phyloP scores from a whole-genome alignment of 148 eudicot species.

The Cornus kousa region DNA sequence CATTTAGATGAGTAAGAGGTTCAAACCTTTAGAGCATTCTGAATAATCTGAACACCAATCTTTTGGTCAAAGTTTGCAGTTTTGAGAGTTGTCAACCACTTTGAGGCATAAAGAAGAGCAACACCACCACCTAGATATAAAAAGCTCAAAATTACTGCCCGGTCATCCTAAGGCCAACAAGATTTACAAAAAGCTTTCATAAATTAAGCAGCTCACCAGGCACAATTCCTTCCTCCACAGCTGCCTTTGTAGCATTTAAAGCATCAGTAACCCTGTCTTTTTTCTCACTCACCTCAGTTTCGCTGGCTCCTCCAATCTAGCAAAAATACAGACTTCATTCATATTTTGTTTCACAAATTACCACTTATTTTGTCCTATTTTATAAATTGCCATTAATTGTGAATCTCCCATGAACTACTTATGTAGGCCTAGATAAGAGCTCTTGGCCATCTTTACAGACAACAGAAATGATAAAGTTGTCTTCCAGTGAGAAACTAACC shows the following conservation, averaged over 20 bases:
- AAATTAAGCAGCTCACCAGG: conserved; percentile 34
- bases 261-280: conserved; percentile 91
- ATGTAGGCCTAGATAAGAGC: not conserved
- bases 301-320: conserved; percentile 92
- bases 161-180: not conserved
- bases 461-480: not conserved
- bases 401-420: not conserved
- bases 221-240: conserved; percentile 86
- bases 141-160: not conserved
- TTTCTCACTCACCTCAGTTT: conserved; percentile 85
- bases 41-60: conserved; percentile 72
- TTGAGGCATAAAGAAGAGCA: conserved; percentile 69
- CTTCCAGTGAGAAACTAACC: conserved; percentile 29
- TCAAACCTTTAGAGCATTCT: conserved; percentile 60
- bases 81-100: conserved; percentile 41
- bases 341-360: not conserved
- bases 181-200: not conserved
- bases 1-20: not conserved
- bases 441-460: not conserved
- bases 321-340: not conserved
- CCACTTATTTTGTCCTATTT: not conserved
- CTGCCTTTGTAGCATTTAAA: conserved; percentile 87
- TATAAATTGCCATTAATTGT: not conserved
- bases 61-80: conserved; percentile 61
- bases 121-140: conserved; percentile 50